Percentiles rank a stretch among this genome's conserved stretches.
phyloP scores from a whole-genome alignment of 805 yeast species.

The Cyberlindnera americana region DNA sequence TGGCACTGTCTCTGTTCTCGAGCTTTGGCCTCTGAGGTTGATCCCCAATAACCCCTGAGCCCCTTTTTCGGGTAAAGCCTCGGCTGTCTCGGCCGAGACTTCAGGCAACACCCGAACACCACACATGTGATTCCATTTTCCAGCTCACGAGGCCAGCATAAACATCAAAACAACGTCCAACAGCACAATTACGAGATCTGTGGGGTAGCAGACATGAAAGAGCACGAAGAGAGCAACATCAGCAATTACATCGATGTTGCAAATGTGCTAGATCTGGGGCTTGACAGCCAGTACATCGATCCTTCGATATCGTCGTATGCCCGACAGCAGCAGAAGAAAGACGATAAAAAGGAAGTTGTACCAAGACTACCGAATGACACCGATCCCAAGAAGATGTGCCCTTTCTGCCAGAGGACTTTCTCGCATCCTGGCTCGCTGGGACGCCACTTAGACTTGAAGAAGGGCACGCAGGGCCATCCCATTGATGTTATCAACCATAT shows the following conservation, averaged over 20 bases:
- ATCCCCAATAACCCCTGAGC: no score
- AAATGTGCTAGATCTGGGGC: conserved; percentile 8
- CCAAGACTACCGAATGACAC: conserved; percentile 29
- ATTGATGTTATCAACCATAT: conserved; percentile 41
- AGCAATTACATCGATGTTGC: conserved; percentile 9
- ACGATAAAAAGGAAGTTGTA: conserved; percentile 4
- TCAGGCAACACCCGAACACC: conserved; percentile 1
- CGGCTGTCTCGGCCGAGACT: no score
- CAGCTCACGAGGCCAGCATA: no score
- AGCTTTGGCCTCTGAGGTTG: no score
- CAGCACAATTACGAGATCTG: no score
- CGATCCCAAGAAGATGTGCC: conserved; percentile 38
- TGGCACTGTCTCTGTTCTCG: no score
- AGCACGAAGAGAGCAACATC: conserved; percentile 4
- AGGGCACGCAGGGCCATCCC: conserved; percentile 53
- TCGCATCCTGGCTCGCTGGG: conserved; percentile 59
- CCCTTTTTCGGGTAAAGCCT: no score
- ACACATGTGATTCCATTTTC: no score
- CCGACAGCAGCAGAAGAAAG: conserved; percentile 3
- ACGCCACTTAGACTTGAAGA: conserved; percentile 53
- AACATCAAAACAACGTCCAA: conserved; percentile 6
- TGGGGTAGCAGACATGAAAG: conserved; percentile 3
- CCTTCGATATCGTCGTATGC: conserved; percentile 1
- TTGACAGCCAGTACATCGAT: conserved; percentile 8
- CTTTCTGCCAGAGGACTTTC: conserved; percentile 50